A percentile compares a stretch with the other conserved stretches of the same genome.
These are phyloP conservation scores for Fusarium sambucinum DNA, from an alignment of 2,329 filamentous ascomycete species.

Conservation along the genomic window DNA sequence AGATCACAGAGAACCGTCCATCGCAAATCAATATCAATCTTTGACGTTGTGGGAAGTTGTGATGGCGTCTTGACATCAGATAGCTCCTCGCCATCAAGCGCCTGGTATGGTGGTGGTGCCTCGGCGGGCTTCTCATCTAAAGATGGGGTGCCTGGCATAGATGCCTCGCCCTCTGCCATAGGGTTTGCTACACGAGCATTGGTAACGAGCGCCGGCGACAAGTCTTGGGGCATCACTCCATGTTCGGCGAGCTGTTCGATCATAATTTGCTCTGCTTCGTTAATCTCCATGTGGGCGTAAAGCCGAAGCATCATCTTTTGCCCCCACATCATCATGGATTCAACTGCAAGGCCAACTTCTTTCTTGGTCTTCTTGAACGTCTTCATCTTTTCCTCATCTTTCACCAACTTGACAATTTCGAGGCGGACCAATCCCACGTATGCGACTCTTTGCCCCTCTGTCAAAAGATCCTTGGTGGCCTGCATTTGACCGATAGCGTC, in stretches of 20 bases:
- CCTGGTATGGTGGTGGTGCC: slow-evolving; percentile 70
- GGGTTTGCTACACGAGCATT: slow-evolving; percentile 95
- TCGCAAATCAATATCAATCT: slow-evolving; percentile 93
- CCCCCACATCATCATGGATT: slow-evolving; percentile 93
- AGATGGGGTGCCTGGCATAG: slow-evolving; percentile 40
- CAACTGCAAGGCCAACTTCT: slow-evolving; percentile 74
- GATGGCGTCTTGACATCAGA: slow-evolving; percentile 85
- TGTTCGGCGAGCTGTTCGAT: slow-evolving; percentile 96
- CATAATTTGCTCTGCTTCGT: slow-evolving; percentile 92
- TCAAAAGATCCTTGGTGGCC: slow-evolving; percentile 93
- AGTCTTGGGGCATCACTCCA: slow-evolving; percentile 84
- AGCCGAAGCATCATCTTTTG: slow-evolving; percentile 98
- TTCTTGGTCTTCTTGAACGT: slow-evolving; percentile 78
- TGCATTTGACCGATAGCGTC: slow-evolving; percentile 92
- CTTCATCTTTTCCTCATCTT: slow-evolving; percentile 73
- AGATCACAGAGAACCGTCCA: slow-evolving; percentile 98
- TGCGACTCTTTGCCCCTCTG: slow-evolving; percentile 93
- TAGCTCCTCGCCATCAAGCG: slow-evolving; percentile 75
- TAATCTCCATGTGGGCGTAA: slow-evolving; percentile 97
- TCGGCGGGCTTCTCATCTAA: slow-evolving; percentile 62
- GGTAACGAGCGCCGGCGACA: slow-evolving; percentile 88
- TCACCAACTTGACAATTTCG: slow-evolving; percentile 81
- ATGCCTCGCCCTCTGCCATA: slow-evolving; percentile 68
- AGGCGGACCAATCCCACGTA: slow-evolving; percentile 92
- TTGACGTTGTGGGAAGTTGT: slow-evolving; percentile 82